A percentile compares a stretch with the other conserved stretches of the same genome.
Evolutionary conservation across 768 basidiomycete genomes (phyloP).

Genomic region (Boletellus sp.): DNA sequence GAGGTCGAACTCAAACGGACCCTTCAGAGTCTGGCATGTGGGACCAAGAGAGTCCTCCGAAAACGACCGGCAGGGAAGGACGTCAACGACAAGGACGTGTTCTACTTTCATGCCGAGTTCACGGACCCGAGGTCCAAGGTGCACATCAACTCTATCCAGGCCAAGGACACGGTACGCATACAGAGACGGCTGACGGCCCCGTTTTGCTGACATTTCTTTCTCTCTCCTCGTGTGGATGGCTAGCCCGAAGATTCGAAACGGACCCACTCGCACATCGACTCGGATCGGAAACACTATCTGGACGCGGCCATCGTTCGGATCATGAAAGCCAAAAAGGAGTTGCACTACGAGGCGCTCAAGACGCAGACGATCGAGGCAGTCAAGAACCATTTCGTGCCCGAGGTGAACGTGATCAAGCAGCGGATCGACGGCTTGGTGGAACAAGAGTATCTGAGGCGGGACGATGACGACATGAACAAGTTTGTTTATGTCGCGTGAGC

Average conservation of each 20-base stretch:
- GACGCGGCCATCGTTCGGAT: constrained; percentile 96
- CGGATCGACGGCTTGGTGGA: constrained; percentile 81
- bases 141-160: constrained; percentile 95
- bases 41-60: constrained; percentile 80
- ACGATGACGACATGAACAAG: constrained; percentile 63
- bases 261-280: constrained; percentile 81
- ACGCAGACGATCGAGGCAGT: constrained; percentile 83
- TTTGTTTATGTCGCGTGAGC: constrained; percentile 76
- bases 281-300: constrained; percentile 79
- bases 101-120: constrained; percentile 81
- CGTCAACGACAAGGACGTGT: constrained; percentile 70
- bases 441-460: constrained; percentile 78
- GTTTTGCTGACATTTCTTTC: not conserved
- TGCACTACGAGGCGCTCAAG: constrained; percentile 75
- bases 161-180: constrained; percentile 75
- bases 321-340: constrained; percentile 90
- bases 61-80: constrained; percentile 80
- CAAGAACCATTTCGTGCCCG: constrained; percentile 82
- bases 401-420: constrained; percentile 81
- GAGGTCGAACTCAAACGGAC: constrained; percentile 73
- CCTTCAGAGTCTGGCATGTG: constrained; percentile 89
- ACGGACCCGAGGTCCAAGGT: constrained; percentile 73
- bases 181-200: not conserved
- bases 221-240: not conserved
- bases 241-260: constrained; percentile 83